Percentiles rank a stretch among this genome's conserved stretches.
Conservation (phyloP, 805 yeast genomes). For the Zygosaccharomyces bisporus region DNA sequence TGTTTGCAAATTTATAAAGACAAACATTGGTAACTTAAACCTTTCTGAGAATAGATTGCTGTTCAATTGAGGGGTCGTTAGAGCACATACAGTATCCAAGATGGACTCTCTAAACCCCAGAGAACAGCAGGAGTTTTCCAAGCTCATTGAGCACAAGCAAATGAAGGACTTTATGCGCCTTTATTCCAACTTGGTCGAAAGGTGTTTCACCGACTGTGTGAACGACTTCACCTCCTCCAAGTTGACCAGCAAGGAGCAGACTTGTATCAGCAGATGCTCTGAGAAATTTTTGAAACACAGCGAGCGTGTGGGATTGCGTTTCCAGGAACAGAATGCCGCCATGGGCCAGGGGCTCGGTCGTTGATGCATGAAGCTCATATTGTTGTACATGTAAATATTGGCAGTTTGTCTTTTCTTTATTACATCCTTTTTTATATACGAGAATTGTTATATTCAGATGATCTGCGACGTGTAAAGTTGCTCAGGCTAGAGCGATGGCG, state of each 20-base stretch:
- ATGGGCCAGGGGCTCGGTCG: conserved; percentile 66
- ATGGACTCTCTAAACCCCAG: conserved; percentile 95
- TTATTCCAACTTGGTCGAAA: conserved; percentile 90
- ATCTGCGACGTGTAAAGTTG: conserved; percentile 8
- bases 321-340: conserved; percentile 93
- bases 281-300: conserved; percentile 97
- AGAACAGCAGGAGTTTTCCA: conserved; percentile 96
- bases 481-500: conserved; percentile 12
- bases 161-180: conserved; percentile 98
- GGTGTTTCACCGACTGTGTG: conserved; percentile 97
- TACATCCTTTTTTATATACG: not conserved
- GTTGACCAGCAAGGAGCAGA: conserved; percentile 77
- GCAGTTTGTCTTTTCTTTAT: not conserved
- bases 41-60: not conserved
- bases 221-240: conserved; percentile 94
- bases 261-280: conserved; percentile 87
- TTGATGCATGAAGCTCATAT: conserved; percentile 10
- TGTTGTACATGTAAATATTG: conserved; percentile 14
- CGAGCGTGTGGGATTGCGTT: conserved; percentile 97
- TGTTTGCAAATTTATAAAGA: conserved; percentile 6
- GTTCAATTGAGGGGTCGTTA: not conserved
- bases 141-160: conserved; percentile 92
- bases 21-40: conserved; percentile 2
- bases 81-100: conserved; percentile 20
- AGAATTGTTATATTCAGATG: not conserved